Base-by-base conservation (phyloP, 768 basidiomycete genomes). In the Crucibulum laeve region DNA sequence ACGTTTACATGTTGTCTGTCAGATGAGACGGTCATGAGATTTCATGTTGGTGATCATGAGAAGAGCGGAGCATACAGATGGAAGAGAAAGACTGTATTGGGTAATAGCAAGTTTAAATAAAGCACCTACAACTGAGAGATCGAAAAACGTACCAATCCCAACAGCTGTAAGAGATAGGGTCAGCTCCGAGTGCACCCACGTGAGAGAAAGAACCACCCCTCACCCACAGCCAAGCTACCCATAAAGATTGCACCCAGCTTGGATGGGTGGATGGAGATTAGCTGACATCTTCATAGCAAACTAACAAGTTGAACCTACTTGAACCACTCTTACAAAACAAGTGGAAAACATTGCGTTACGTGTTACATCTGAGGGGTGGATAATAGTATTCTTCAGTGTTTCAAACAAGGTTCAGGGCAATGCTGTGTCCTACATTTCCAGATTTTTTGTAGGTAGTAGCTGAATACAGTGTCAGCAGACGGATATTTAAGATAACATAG, bases 371-470 rank as follows among this genome's bases (percentile, higher is more conserved):
- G 21, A 7, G 6, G 21, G 8, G 6, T 37, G 6, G 11, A 13
- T 42, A 13, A 28, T 11, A 28, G 4, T 5, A 28, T 14, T 15
- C 15, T n/a, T 8, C 26, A 28, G 17, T 18, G 18, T 22, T n/a
- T 14, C 18, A 13, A 13, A 14, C 38, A 23, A 22, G 14, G 11
- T 21, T 11, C 38, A 40, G 8, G 26, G 22, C 6, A 42, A 37
- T 2, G 19, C 3, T 37, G 3, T 37, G 28, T 37, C 60, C 37
- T 38, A 64, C 62, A 58, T 23, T 44, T 50, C 62, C 62, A 62
- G 19, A 64, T 64, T 50, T 59, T 58, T 30, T 51, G 53, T n/a
- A 64, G 49, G 40, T 64, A 64, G 26, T 56, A 55, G 15, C 62
- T 64, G n/a, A 28, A n/a, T 28, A 26, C 36, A 14, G 14, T 39